Base-by-base conservation (phyloP, 257 asterid species). In the Nicotiana attenuata region DNA sequence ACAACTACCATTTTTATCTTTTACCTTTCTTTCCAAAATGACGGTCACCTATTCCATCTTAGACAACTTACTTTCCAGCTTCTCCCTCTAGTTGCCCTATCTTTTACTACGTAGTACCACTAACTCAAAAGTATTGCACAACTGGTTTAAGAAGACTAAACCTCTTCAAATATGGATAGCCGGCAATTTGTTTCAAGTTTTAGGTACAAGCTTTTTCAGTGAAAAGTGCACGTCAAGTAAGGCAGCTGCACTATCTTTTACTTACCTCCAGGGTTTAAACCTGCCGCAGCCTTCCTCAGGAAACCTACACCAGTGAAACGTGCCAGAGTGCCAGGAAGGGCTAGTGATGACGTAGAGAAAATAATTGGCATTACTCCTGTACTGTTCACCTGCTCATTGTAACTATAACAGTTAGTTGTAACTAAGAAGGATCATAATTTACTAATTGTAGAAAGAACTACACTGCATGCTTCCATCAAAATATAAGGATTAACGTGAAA, bases 321-420 rank as follows among this genome's bases (percentile, higher is more conserved):
- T 55, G 98, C 99, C 76, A 96, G 88, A 73, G 98, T 96, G 71
- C 93, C 97, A 10, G 99, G 99, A 85, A 96, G 93, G 82, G 99
- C 96, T 90, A 96, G 78, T 31, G 99, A 94, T 60, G 99, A 96
- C 52, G 99, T 96, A 22, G 99, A 96, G 91, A 96, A 96, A 87
- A 96, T 96, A 87, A 96, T 96, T 76, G 99, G 99, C 99, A 96
- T 96, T 85, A 96, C 98, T 68, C 99, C 99, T 52, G 99, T 86
- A 84, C 98, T 94, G 90, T 96, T 96, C 80, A 96, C 99, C 99
- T 96, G 95, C 68, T 68, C 82, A 78, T 71, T 45, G 59, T 71
- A 75, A 75, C 13, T 47, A 50, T 7, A 75, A 15, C 7, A 0
- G 41, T 75, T 14, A 75, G 60, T 50, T 50, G 63, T 71, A 45